Evolutionary conservation across 306 rosid species (phyloP).

Genomic region (Sophora flavescens): DNA sequence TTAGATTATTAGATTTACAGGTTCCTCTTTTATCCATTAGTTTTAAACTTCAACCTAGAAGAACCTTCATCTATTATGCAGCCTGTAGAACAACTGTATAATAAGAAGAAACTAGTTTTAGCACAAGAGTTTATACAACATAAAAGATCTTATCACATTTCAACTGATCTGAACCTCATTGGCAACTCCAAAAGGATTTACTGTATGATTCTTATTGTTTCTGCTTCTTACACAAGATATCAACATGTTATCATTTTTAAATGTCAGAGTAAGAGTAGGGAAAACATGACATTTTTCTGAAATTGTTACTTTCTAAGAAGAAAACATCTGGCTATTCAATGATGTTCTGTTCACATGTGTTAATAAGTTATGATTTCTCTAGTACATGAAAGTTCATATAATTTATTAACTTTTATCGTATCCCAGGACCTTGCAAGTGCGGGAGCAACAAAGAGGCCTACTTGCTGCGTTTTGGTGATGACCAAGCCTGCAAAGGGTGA

Average conservation of each 20-base stretch:
- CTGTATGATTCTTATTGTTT: neutral
- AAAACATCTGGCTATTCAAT: neutral
- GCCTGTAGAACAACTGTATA: too few relatives aligned
- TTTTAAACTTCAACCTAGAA: too few relatives aligned
- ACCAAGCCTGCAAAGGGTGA: slow-evolving; percentile 90
- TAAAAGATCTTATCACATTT: neutral
- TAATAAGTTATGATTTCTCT: neutral
- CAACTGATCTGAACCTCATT: neutral
- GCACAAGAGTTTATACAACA: too few relatives aligned
- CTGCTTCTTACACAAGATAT: neutral
- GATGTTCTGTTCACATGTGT: neutral
- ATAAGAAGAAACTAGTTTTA: neutral
- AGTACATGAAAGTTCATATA: neutral
- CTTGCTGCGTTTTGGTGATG: slow-evolving; percentile 86
- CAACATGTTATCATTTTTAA: too few relatives aligned
- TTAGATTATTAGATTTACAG: too few relatives aligned
- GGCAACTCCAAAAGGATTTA: too few relatives aligned
- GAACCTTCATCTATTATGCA: too few relatives aligned
- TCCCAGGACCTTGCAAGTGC: slow-evolving; percentile 93
- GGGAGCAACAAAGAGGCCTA: slow-evolving; percentile 97
- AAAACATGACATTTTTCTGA: neutral
- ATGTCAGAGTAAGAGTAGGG: neutral
- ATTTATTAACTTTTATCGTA: neutral
- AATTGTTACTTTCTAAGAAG: neutral
- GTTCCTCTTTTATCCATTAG: too few relatives aligned